These are phyloP conservation scores for Bertia moriformis DNA, from an alignment of 2,329 filamentous ascomycete species.

Conservation along the genomic window DNA sequence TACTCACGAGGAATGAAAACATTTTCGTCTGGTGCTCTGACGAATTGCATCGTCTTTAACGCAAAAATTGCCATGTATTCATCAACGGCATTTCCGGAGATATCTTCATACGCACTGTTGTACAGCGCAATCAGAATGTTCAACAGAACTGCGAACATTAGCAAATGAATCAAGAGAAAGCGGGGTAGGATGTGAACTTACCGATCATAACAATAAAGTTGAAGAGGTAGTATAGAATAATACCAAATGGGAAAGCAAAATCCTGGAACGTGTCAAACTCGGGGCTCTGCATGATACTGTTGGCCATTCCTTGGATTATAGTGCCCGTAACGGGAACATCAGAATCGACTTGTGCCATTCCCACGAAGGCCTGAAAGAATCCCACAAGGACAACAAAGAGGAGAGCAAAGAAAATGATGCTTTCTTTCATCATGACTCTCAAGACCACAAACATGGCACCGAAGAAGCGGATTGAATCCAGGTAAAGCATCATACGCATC, in stretches of 20 bases:
- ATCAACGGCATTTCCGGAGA: conserved; percentile 52
- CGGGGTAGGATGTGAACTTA: neutral
- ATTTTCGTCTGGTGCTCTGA: conserved; percentile 56
- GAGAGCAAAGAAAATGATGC: conserved; percentile 40
- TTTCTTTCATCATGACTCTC: conserved; percentile 17
- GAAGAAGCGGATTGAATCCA: conserved; percentile 54
- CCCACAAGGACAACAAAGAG: conserved; percentile 43
- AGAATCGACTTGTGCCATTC: conserved; percentile 36
- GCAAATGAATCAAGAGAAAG: neutral
- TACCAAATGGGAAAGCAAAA: conserved; percentile 51
- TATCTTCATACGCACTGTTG: conserved; percentile 56
- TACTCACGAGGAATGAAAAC: conserved; percentile 44
- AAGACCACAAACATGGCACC: conserved; percentile 58
- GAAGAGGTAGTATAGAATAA: conserved; percentile 57
- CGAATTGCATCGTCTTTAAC: conserved; percentile 54
- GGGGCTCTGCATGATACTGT: conserved; percentile 50
- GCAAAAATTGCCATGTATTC: conserved; percentile 57
- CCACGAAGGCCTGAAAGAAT: conserved; percentile 55
- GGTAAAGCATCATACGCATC: conserved; percentile 51
- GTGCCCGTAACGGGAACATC: conserved; percentile 31
- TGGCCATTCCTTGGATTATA: conserved; percentile 38
- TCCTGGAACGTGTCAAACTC: conserved; percentile 49
- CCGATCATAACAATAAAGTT: conserved; percentile 55
- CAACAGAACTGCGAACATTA: conserved; percentile 28
- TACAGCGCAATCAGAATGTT: conserved; percentile 59